phyloP scores from a whole-genome alignment of 176 grass and related monocot species.

The Phoenix roebelenii region DNA sequence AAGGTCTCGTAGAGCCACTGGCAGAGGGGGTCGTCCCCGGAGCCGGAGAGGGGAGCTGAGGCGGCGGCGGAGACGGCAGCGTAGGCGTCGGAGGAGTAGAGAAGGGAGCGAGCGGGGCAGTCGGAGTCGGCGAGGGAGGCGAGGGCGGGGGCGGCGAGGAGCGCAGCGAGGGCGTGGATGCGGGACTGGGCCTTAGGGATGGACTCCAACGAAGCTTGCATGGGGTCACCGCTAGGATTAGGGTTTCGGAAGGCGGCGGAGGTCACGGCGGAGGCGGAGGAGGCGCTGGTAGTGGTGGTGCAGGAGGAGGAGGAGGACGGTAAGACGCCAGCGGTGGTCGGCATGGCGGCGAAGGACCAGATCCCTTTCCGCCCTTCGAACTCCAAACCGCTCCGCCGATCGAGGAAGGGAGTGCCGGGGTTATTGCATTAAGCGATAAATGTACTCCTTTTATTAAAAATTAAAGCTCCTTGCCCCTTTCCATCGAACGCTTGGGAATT shows the following conservation, averaged over 20 bases:
- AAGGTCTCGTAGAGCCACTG: constrained; percentile 97
- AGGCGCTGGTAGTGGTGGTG: constrained; percentile 1
- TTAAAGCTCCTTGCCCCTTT: no score
- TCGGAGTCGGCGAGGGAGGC: constrained; percentile 86
- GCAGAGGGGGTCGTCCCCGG: constrained; percentile 70
- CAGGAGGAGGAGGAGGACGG: constrained; percentile 20
- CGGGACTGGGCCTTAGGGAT: constrained; percentile 74
- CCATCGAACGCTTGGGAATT: no score
- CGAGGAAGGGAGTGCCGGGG: no score
- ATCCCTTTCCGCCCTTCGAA: no score
- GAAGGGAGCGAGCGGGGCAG: constrained; percentile 66
- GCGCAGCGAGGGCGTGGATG: constrained; percentile 54
- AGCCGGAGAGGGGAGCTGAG: constrained; percentile 42
- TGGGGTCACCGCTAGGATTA: constrained; percentile 18
- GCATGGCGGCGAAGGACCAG: neutral
- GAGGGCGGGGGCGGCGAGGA: constrained; percentile 37
- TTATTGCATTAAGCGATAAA: no score
- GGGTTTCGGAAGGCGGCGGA: constrained; percentile 11
- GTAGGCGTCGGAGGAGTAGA: constrained; percentile 52
- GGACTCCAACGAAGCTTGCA: constrained; percentile 81
- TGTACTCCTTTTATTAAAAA: no score
- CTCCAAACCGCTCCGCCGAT: no score
- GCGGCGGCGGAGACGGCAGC: constrained; percentile 49
- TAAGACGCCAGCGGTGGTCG: constrained; percentile 24
- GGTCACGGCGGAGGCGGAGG: constrained; percentile 4